Evolutionary conservation across 139 green algal genomes (phyloP), one percentile per base, ranked within the genome.

Genomic region (Chlorella sp.): DNA sequence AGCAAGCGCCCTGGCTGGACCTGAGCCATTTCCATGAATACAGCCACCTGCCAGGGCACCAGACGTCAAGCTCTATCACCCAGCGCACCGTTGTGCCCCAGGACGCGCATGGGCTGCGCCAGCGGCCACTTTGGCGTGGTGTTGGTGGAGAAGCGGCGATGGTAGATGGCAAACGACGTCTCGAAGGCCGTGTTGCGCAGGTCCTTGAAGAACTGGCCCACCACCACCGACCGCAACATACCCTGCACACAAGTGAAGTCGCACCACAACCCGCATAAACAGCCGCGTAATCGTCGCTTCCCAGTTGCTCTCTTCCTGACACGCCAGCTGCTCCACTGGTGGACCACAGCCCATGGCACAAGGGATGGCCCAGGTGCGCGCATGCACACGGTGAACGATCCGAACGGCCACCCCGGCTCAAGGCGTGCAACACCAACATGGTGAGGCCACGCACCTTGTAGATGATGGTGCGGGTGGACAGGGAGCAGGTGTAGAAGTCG

Each of bases 11-110:
- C n/a, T n/a, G n/a, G n/a, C n/a, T n/a, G n/a, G n/a, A n/a, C n/a
- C n/a, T n/a, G n/a, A n/a, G n/a, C n/a, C n/a, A n/a, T n/a, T n/a
- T n/a, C n/a, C n/a, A n/a, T n/a, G n/a, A n/a, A n/a, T n/a, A n/a
- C n/a, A n/a, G n/a, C n/a, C n/a, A n/a, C n/a, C n/a, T n/a, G n/a
- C n/a, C n/a, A n/a, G n/a, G n/a, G n/a, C n/a, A n/a, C n/a, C n/a
- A n/a, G n/a, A n/a, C n/a, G n/a, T n/a, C n/a, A n/a, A n/a, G n/a
- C n/a, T n/a, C n/a, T n/a, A n/a, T n/a, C n/a, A n/a, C n/a, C n/a
- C n/a, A n/a, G n/a, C n/a, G n/a, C 79, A 87, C 95, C 95, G 80
- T 99, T 99, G 92, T 99, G 95, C n/a, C 95, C 95, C 35, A 99
- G 88, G 64, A 99, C 84, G 35, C 95, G 88, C 89, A 99, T 97